Evolutionary conservation across 306 rosid genomes (phyloP).

Genomic region (Quercus robur): DNA sequence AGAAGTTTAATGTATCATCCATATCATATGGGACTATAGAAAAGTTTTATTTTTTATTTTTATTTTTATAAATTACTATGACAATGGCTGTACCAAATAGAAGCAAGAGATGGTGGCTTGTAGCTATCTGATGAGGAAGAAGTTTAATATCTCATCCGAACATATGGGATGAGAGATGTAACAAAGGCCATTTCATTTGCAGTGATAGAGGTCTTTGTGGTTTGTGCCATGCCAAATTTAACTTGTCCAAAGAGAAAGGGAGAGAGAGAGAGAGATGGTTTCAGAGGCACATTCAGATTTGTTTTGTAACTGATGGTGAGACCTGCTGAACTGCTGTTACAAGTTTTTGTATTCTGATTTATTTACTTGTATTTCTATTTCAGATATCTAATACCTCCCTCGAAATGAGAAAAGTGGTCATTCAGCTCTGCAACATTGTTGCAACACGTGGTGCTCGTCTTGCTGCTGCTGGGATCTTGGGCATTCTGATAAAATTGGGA

Average conservation of each 20-base stretch:
- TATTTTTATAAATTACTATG: no score
- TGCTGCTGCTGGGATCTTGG: conserved; percentile 81
- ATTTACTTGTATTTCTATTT: background rate
- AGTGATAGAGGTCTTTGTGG: background rate
- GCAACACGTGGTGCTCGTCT: conserved; percentile 90
- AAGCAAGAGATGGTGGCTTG: no score
- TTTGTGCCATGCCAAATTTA: background rate
- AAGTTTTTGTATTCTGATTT: background rate
- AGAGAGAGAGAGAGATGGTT: no score
- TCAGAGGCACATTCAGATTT: no score
- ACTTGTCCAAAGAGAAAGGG: no score
- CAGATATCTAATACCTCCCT: conserved; percentile 70
- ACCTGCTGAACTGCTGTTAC: background rate
- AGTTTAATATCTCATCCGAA: no score
- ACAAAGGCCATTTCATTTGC: background rate
- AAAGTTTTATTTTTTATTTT: no score
- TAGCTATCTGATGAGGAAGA: no score
- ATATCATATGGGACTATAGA: no score
- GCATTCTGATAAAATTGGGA: conserved; percentile 77
- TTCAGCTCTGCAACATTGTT: conserved; percentile 69
- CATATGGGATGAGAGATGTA: no score
- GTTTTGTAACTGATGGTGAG: conserved; percentile 7
- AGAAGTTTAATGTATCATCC: no score
- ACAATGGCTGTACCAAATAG: no score
- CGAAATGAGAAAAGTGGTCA: conserved; percentile 50